A percentile compares a stretch with the other conserved stretches of the same genome.
phyloP scores from a whole-genome alignment of 2,329 filamentous ascomycete species.

The Botrytis elliptica region DNA sequence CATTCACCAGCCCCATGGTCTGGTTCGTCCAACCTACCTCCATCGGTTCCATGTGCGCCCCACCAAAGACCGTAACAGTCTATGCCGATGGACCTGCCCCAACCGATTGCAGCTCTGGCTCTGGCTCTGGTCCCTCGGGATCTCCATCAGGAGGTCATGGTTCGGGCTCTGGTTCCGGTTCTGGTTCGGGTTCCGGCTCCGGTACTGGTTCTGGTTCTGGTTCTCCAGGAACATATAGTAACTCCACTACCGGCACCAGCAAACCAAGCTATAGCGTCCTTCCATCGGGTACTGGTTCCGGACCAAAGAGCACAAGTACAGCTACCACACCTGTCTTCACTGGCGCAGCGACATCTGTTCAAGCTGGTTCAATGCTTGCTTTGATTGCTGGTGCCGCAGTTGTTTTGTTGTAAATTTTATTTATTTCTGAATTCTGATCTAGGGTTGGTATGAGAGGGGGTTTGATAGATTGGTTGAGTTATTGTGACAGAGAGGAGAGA shows the following conservation, averaged over 20 bases:
- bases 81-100: constrained; percentile 11
- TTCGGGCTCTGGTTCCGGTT: background rate
- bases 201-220: background rate
- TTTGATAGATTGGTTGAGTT: background rate
- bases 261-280: background rate
- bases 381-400: constrained; percentile 1
- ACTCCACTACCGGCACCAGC: background rate
- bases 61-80: constrained; percentile 9
- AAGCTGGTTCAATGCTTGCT: constrained; percentile 3
- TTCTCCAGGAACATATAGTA: constrained; percentile 5
- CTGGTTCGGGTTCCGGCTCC: background rate
- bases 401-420: background rate
- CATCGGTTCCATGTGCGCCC: background rate
- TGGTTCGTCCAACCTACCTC: constrained; percentile 20
- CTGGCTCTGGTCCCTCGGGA: background rate
- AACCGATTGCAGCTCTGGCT: background rate
- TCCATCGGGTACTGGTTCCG: background rate
- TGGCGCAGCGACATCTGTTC: background rate
- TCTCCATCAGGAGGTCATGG: background rate
- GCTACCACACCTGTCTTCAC: background rate
- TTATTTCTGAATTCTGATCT: background rate
- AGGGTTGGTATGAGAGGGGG: too few species aligned
- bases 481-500: too few species aligned
- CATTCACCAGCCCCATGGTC: constrained; percentile 4
- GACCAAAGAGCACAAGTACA: background rate